These are phyloP conservation scores for Pythium rhizo-oryzae DNA, from an alignment of 352 stramenopile genomes.

Conservation along the genomic window DNA sequence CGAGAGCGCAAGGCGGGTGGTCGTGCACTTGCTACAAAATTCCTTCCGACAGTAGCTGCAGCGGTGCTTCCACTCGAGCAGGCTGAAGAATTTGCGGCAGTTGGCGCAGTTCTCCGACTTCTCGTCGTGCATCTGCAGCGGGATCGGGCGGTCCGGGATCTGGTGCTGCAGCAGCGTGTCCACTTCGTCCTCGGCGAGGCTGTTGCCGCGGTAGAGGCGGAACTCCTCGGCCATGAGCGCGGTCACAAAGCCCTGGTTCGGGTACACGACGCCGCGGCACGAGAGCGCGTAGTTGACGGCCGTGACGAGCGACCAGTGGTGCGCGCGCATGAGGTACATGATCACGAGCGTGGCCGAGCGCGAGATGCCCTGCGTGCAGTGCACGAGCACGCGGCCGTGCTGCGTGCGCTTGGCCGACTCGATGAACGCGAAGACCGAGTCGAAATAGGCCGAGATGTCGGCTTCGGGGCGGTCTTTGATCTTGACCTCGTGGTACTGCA, in stretches of 20 bases:
- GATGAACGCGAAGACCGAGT: slow-evolving; percentile 73
- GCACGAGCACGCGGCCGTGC: slow-evolving; percentile 77
- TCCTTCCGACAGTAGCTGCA: slow-evolving; percentile 81
- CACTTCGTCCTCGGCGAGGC: slow-evolving; percentile 64
- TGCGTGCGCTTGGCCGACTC: slow-evolving; percentile 77
- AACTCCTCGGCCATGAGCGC: slow-evolving; percentile 81
- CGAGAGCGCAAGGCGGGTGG: slow-evolving; percentile 60
- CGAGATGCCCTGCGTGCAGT: slow-evolving; percentile 87
- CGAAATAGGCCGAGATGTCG: slow-evolving; percentile 75
- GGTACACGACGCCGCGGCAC: slow-evolving; percentile 79
- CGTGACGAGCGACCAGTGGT: slow-evolving; percentile 84
- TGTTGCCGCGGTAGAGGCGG: slow-evolving; percentile 79
- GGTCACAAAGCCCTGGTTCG: slow-evolving; percentile 81
- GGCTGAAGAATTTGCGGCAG: slow-evolving; percentile 74
- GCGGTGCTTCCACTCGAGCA: slow-evolving; percentile 86
- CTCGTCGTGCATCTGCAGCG: slow-evolving; percentile 58
- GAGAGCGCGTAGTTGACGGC: slow-evolving; percentile 80
- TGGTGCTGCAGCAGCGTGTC: slow-evolving; percentile 74
- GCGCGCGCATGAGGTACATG: slow-evolving; percentile 86
- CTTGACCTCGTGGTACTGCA: slow-evolving; percentile 79
- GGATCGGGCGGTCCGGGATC: slow-evolving; percentile 75
- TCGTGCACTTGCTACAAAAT: slow-evolving; percentile 87
- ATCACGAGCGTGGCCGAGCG: slow-evolving; percentile 83
- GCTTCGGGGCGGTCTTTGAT: slow-evolving; percentile 80
- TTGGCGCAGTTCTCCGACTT: slow-evolving; percentile 73